Base-by-base conservation (phyloP, 2,329 filamentous ascomycete genomes). In the Fusarium subglutinans region DNA sequence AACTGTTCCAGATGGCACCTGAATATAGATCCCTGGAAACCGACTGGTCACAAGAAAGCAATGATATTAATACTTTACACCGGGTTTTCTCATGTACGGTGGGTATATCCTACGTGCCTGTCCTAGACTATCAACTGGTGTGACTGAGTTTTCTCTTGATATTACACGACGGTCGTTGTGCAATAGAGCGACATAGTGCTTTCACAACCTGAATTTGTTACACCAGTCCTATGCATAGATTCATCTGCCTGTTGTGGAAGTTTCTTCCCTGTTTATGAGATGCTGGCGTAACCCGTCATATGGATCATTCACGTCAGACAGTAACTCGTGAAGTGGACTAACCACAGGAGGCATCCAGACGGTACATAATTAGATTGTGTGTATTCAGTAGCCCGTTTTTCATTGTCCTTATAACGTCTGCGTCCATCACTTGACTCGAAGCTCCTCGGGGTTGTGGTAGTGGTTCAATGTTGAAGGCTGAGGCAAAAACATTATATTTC, bases 1-100 rank as follows among this genome's bases (percentile, higher is more conserved):
- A 44, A 74, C 72, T 45, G 37, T 66, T 12, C 63, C 72, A 26
- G 37, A 65, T 14, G 72, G 6, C 73, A 72, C 66, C 13, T 75
- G 74, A 30, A 24, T 22, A 9, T 13, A 18, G 8, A 18, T 26
- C 8, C 28, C 18, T 44, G 24, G 9, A 33, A 8, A n/a, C 24
- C 20, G 12, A 14, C 38, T 35, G 14, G 9, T 22, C 20, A 18
- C 33, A 30, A 11, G 20, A 33, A 14, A 47, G n/a, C 28, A 20
- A 37, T 43, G 18, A 15, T 9, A 17, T 24, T 6, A 20, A 38
- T 55, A 11, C 26, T 40, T 22, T 37, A 13, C 24, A 24, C 33
- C 12, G 18, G 28, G 17, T 9, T 37, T 43, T 26, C 28, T n/a
- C 41, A 24, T 22, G 22, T 20, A 30, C n/a, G 35, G 17, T 59